Percentiles rank a stretch among this genome's conserved stretches.
Conservation (phyloP, 1,139 yeast genomes). For the Diutina mesorugosa region DNA sequence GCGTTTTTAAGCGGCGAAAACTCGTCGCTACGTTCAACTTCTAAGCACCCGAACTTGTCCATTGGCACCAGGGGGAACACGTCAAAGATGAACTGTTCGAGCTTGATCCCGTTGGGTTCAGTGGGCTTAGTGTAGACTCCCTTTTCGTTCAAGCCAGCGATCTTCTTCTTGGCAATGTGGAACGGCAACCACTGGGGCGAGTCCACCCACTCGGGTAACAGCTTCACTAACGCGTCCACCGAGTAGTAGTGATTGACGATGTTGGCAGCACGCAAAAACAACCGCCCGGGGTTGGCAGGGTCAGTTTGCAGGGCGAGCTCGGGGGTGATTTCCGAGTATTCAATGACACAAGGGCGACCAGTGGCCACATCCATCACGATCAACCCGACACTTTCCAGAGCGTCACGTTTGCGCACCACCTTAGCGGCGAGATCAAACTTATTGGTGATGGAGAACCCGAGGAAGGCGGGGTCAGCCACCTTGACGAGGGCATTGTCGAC, state of each 20-base stretch:
- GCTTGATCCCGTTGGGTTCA: slow-evolving; percentile 78
- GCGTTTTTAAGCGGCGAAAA: slow-evolving; percentile 94
- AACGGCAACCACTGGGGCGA: slow-evolving; percentile 65
- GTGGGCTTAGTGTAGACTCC: slow-evolving; percentile 47
- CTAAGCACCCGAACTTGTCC: slow-evolving; percentile 78
- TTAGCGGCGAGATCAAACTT: slow-evolving; percentile 76
- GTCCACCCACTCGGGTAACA: slow-evolving; percentile 59
- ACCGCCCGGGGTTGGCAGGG: slow-evolving; percentile 34
- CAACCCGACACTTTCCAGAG: slow-evolving; percentile 82
- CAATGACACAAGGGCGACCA: slow-evolving; percentile 79
- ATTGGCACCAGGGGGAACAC: slow-evolving; percentile 75
- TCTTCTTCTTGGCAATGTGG: slow-evolving; percentile 90
- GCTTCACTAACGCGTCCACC: slow-evolving; percentile 46
- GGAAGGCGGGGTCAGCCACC: slow-evolving; percentile 87
- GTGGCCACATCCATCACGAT: slow-evolving; percentile 58
- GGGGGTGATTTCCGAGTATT: slow-evolving; percentile 77
- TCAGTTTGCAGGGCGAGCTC: slow-evolving; percentile 56
- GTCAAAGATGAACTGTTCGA: slow-evolving; percentile 96
- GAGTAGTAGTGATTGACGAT: slow-evolving; percentile 95
- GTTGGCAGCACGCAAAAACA: slow-evolving; percentile 85
- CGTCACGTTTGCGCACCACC: slow-evolving; percentile 86
- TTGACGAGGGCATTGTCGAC: slow-evolving; percentile 89
- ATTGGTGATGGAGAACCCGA: slow-evolving; percentile 70
- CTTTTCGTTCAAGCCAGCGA: slow-evolving; percentile 43
- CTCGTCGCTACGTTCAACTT: slow-evolving; percentile 75